A percentile compares a stretch with the other conserved stretches of the same genome.
Conservation (phyloP, 805 yeast species). For the Spathaspora hagerdaliae region DNA sequence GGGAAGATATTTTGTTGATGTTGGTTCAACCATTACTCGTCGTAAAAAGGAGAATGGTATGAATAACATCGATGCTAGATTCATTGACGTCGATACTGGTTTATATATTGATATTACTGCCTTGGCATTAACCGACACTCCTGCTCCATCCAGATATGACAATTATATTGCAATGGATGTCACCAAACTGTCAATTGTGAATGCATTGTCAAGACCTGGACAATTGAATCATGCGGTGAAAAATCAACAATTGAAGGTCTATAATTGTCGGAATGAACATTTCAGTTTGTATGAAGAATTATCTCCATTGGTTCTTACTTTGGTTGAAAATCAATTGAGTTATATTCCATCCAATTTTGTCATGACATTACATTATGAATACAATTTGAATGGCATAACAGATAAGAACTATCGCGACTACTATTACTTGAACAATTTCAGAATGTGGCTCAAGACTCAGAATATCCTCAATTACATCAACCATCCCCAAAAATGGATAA, state of each 20-base stretch:
- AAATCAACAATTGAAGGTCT: constrained; percentile 14
- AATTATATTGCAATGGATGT: constrained; percentile 8
- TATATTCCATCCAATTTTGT: constrained; percentile 29
- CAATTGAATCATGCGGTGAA: constrained; percentile 11
- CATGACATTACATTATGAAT: constrained; percentile 24
- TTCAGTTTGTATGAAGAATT: constrained; percentile 45
- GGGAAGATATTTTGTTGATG: constrained; percentile 50
- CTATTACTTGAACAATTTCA: constrained; percentile 48
- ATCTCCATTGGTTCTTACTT: constrained; percentile 48
- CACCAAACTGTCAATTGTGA: constrained; percentile 5
- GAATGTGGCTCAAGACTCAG: constrained; percentile 48
- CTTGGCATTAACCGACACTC: constrained; percentile 42
- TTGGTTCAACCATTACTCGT: constrained; percentile 48
- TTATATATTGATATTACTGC: constrained; percentile 73
- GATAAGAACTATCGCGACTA: constrained; percentile 38
- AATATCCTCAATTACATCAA: constrained; percentile 21
- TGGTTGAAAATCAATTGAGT: constrained; percentile 49
- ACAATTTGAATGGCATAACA: constrained; percentile 23
- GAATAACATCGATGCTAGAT: constrained; percentile 69
- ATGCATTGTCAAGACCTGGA: constrained; percentile 1
- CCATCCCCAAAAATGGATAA: constrained; percentile 17
- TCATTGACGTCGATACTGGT: constrained; percentile 68
- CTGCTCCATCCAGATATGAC: constrained; percentile 19
- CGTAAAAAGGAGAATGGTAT: constrained; percentile 54
- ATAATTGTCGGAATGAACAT: constrained; percentile 59